Evolutionary conservation across 164 flowering plant genomes (phyloP), one percentile per base, ranked within the genome.

Genomic region (Piper betle): DNA sequence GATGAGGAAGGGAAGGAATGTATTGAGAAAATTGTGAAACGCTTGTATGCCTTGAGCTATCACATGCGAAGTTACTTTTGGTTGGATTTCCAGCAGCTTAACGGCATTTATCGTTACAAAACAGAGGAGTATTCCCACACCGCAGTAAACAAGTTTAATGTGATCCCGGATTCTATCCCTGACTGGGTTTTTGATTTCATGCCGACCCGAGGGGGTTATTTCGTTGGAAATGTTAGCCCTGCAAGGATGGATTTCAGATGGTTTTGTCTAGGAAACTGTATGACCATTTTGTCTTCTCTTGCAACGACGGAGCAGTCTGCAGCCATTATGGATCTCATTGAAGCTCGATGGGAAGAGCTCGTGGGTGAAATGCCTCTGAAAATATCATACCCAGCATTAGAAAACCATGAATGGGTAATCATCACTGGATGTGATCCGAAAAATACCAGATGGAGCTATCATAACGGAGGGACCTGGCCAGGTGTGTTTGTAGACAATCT

Each of bases 211-310:
- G 33, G 33, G 33, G 75, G 75, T 39, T 74, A 74, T 62, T 74
- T 74, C 43, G 54, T 75, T 53, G 75, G 75, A 68, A 75, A 75
- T 66, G 78, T 75, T 41, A 75, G 78, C 48, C 78, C 78, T 50
- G 78, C 78, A 20, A 63, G 75, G 55, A 75, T 75, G 78, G 78
- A 74, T 60, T 74, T 74, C n/a, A 62, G 78, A 18, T 74, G 78
- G 78, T 25, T 25, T 25, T 25, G 33, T 25, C 33, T 25, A 25
- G 33, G 33, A 25, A 25, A 25, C 33, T 25, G 75, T 66, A 58
- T 75, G 60, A 75, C 78, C 18, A 75, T 75, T 58, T 54, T 75
- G 15, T 75, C 75, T 6, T 75, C 73, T 52, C 73, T 75, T 48
- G 71, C 78, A 57, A 75, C 78, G 53, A 72, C 75, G 12, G 78